Evolutionary conservation across 2,329 filamentous ascomycete species (phyloP), one percentile per base, ranked within the genome.

Genomic region (Alternaria longipes): DNA sequence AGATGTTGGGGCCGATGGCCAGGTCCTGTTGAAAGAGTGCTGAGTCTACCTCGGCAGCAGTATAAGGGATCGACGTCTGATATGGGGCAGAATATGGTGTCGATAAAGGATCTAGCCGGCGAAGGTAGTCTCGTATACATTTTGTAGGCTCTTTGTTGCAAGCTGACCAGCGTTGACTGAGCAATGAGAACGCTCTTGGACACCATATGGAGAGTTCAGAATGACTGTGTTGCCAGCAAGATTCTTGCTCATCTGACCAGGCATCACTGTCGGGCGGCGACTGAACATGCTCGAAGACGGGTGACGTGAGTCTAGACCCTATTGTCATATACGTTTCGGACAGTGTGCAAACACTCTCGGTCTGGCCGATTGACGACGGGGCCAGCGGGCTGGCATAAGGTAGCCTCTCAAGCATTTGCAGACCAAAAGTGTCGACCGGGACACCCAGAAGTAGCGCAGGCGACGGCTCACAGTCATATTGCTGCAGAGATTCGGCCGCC

Each of bases 341-440:
- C 50, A 59, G 66, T 9, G 64, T 68, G 22, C 59, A 54, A n/a
- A 60, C 42, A 18, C 46, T 47, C 26, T 67, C 65, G n/a, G 64
- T 64, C 4, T 63, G 55, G 16, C 60, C 61, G 26, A 59, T 56
- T 1, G 68, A 66, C 4, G 65, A 55, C 28, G 62, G 66, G 4
- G 68, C 67, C 1, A 63, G 34, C 3, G 68, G 61, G 30, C 62
- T 70, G 7, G 50, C 56, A 30, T 46, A 59, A n/a, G 49, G 26
- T n/a, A 55, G 52, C n/a, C 45, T 36, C 2, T 64, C 55, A 14
- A 70, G 44, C 8, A 69, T 32, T 66, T 65, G 67, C 18, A 60
- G 54, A 38, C 60, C 59, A 6, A 67, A 62, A 7, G 57, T 30
- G 14, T 55, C 41, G 12, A 64, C 56, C 7, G 59, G 46, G 53